Base-by-base conservation (phyloP, 352 stramenopile genomes). In the Elongisporangium undulatum region DNA sequence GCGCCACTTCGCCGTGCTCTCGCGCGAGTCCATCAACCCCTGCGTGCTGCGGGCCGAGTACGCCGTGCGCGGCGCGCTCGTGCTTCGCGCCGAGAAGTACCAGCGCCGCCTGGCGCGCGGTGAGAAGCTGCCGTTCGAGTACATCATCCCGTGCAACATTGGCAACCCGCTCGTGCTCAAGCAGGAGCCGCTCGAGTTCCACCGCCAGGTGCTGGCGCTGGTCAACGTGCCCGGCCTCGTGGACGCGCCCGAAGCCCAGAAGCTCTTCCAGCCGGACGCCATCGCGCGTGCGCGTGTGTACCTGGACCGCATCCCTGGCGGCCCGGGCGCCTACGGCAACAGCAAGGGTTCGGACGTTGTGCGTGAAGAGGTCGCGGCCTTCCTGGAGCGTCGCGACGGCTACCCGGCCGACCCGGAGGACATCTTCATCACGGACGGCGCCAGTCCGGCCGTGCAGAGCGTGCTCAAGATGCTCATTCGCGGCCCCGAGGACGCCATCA, bases 361-460 rank as follows among this genome's bases (percentile, higher is more conserved):
- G 53, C 87, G 92, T 3, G 68, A 98, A 56, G 90, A 98, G 60
- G 87, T 98, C 16, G 92, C 89, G 5, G 77, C 76, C 49, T 98
- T 98, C 62, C 75, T 98, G 49, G 61, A 89, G 59, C 69, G 75
- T 49, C 88, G 94, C 48, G 94, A 98, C 57, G 90, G 91, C 58
- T 86, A 98, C 71, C 72, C 87, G 19, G 81, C 90, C 48, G 82
- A 99, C 62, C 82, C 94, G 3, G 92, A 98, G 51, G 83, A 96
- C 69, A 98, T 99, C 54, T 99, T 97, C 71, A 84, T 99, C 52
- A 99, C 96, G 29, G 97, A 99, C 57, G 97, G 97, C 26, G 97
- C 97, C 19, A 98, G 86, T 72, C 89, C 96, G 48, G 96, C 87
- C 6, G 97, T 99, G 64, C 79, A 96, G 66, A 97, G 95, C 70